Evolutionary conservation across 306 rosid species (phyloP), one percentile per base, ranked within the genome.

Genomic region (Macrotyloma uniflorum): DNA sequence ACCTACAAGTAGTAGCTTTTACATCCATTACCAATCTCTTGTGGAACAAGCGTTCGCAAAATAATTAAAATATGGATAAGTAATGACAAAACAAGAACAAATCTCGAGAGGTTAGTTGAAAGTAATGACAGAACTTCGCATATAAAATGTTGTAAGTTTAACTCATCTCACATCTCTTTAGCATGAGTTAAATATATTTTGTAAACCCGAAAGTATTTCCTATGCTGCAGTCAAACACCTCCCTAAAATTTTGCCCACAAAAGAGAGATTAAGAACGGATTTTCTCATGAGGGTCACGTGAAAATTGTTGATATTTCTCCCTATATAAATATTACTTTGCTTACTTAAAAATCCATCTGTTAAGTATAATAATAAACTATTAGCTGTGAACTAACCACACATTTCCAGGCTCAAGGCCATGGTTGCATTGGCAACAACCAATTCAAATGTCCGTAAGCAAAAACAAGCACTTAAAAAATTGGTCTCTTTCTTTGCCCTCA

Each of bases 401-500:
- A n/a, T n/a, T n/a, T n/a, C n/a, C n/a, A n/a, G 54, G 12, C 18
- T 0, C 20, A 40, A 12, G 49, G 53, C 50, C 11, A 67, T n/a
- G 16, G 18, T 22, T 22, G 3, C 67, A 57, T 24, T 58, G 18
- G 45, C 38, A 74, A 59, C 3, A 18, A 11, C 4, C 32, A 26
- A 26, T 43, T 59, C 8, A 43, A 43, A 38, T 36, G 42, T 7
- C 7, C 16, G 9, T 16, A n/a, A 45, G 28, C 7, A 43, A 45
- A 30, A 19, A 18, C 62, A 46, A 47, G 16, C 24, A 19, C 11
- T 26, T 80, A 86, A 12, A 90, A 81, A 8, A 3, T 5, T 66
- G 10, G 36, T 64, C 47, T 35, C 28, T 35, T 19, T 35, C n/a
- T 26, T 30, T 36, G 24, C 0, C 43, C 42, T 42, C 40, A 16